A percentile compares a stretch with the other conserved stretches of the same genome.
These are phyloP conservation scores for Eleusine indica DNA, from an alignment of 176 grass and related monocot species.

Conservation along the genomic window DNA sequence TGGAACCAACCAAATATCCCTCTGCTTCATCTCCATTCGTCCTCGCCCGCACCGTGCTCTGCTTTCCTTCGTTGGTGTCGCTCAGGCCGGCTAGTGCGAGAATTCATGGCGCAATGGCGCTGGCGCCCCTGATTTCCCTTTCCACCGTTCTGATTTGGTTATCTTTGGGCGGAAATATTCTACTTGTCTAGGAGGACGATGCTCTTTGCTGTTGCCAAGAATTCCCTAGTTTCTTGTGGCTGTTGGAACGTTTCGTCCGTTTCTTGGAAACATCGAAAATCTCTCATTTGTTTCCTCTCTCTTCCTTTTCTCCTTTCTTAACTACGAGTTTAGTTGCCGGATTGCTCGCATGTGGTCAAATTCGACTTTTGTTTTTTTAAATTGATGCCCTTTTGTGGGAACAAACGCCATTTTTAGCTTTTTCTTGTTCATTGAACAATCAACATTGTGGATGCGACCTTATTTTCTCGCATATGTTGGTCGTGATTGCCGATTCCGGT, in stretches of 20 bases:
- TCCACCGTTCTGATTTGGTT: background rate
- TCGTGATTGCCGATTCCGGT: background rate
- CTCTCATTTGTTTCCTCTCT: background rate
- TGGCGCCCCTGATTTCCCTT: background rate
- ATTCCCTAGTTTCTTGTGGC: background rate
- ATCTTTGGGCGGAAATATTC: background rate
- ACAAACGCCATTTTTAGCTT: too few species aligned
- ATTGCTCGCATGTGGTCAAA: too few species aligned
- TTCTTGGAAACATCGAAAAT: conserved; percentile 42
- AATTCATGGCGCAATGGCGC: background rate
- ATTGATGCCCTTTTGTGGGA: too few species aligned
- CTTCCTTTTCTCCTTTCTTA: too few species aligned
- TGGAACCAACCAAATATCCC: background rate
- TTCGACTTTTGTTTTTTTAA: too few species aligned
- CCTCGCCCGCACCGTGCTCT: background rate
- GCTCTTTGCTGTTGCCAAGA: background rate
- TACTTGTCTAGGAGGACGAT: background rate
- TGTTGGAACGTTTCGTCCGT: background rate
- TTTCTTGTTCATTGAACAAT: too few species aligned
- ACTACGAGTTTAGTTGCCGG: too few species aligned
- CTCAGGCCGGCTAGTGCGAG: background rate
- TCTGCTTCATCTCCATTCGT: background rate
- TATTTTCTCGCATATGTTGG: background rate
- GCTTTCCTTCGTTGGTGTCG: background rate
- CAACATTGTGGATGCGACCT: too few species aligned